Evolutionary conservation across 768 basidiomycete species (phyloP), one percentile per base, ranked within the genome.

Genomic region (Kwoniella sp.): DNA sequence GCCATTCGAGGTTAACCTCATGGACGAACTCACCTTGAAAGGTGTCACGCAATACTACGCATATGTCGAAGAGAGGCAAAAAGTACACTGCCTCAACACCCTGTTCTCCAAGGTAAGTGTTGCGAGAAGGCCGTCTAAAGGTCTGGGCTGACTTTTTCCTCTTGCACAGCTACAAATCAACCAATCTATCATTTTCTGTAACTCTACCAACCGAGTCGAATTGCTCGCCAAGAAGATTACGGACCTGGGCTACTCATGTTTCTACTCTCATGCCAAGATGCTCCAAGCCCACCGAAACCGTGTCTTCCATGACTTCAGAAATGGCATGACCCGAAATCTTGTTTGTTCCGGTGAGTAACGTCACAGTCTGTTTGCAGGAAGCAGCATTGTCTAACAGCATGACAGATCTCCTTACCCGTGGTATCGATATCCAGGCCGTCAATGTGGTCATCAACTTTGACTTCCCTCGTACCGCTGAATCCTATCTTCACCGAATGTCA

Each of bases 381-480:
- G 19, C 9, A 25, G 12, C 1, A 37, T 22, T 34, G 25, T 14
- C 41, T 26, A 14, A 27, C 25, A 8, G 14, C 6, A 11, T 10
- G n/a, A 27, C 56, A 46, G 93, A 99, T 77, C 84, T 99, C 59
- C 85, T 99, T 70, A 99, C 93, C 20, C 88, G 93, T 62, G 93
- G 93, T 77, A 99, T 99, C 75, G 93, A 99, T 76, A 99, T 99
- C 73, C 95, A 96, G 78, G 95, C 93, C 53, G 93, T 99, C 57
- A 99, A 99, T 77, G 95, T 98, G 73, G 93, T 99, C 69, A 96
- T 99, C 81, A 98, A 96, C 78, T 99, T 99, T 70, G 93, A 99
- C 75, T 95, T 98, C 77, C 93, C 93, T 56, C 95, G 96, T 81
- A 96, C 92, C 74, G 88, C 89, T 56, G 95, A 99, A 76, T 96